A percentile compares a stretch with the other conserved stretches of the same genome.
These are phyloP conservation scores for Cladosporium sp. DNA, from an alignment of 2,329 filamentous ascomycete genomes.

Conservation along the genomic window DNA sequence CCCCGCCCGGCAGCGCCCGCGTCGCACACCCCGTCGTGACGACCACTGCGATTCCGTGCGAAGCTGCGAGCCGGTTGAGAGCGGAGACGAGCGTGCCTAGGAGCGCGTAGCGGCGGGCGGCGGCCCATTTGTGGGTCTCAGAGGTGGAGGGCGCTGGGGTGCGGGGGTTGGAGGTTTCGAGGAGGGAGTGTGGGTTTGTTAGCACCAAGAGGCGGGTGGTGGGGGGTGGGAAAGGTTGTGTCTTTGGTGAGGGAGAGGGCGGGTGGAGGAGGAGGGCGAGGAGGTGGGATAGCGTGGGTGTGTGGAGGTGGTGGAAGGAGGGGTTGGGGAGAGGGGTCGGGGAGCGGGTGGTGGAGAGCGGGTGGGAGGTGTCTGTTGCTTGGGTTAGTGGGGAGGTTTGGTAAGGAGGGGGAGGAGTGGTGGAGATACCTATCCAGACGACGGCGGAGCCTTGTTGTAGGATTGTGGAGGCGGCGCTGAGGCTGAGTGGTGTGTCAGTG, in stretches of 20 bases:
- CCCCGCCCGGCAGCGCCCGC: constrained; percentile 56
- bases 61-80: constrained; percentile 65
- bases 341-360: background rate
- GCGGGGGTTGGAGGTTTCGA: constrained; percentile 44
- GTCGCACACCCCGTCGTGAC: constrained; percentile 75
- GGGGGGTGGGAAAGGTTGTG: constrained; percentile 52
- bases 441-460: background rate
- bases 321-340: background rate
- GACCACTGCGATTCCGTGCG: constrained; percentile 66
- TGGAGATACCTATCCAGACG: constrained; percentile 5
- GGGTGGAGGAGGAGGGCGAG: constrained; percentile 68
- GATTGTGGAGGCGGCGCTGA: constrained; percentile 5
- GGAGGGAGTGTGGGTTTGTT: constrained; percentile 68
- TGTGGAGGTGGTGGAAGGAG: constrained; percentile 57
- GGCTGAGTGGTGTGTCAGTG: background rate
- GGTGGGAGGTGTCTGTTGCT: constrained; percentile 7
- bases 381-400: background rate
- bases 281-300: constrained; percentile 54
- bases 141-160: constrained; percentile 32
- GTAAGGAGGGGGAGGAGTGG: background rate
- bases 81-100: constrained; percentile 57
- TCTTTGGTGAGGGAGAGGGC: constrained; percentile 46
- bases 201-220: constrained; percentile 66
- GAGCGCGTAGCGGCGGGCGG: constrained; percentile 51
- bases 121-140: constrained; percentile 44